Conservation (phyloP, 2,329 filamentous ascomycete species). For the Colletotrichum orbiculare region DNA sequence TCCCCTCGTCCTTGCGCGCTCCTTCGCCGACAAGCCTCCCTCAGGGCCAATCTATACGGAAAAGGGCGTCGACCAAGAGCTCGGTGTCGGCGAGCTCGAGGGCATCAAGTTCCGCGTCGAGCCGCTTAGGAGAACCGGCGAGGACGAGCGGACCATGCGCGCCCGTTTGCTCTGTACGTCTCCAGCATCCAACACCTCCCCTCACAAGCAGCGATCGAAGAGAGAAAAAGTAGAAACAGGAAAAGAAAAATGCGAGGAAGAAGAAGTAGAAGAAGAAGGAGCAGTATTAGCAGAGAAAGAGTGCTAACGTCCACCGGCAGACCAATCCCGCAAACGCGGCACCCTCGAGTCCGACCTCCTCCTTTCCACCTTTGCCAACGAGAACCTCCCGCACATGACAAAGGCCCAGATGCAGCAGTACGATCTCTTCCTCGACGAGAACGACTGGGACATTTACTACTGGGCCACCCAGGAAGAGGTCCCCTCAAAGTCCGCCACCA, state of each 20-base stretch:
- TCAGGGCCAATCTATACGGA: conserved; percentile 41
- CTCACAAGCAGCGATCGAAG: too few species aligned
- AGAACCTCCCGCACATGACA: conserved; percentile 80
- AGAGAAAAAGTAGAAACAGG: too few species aligned
- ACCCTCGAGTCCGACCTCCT: conserved; percentile 96
- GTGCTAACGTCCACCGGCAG: conserved; percentile 55
- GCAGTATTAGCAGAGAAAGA: too few species aligned
- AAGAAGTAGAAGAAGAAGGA: too few species aligned
- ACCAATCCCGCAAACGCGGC: conserved; percentile 96
- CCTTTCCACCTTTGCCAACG: conserved; percentile 92
- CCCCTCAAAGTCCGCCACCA: conserved; percentile 57
- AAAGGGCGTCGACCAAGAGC: conserved; percentile 57
- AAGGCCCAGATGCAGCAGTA: conserved; percentile 81
- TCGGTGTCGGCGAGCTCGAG: conserved; percentile 87
- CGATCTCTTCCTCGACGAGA: conserved; percentile 95
- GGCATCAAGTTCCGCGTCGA: conserved; percentile 88
- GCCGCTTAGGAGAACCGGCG: conserved; percentile 85
- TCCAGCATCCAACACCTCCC: background rate
- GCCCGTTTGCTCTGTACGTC: conserved; percentile 79
- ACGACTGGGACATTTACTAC: conserved; percentile 99
- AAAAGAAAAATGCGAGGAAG: too few species aligned
- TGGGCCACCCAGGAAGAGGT: conserved; percentile 90
- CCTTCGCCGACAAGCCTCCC: conserved; percentile 38
- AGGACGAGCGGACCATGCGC: conserved; percentile 87
- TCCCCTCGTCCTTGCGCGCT: conserved; percentile 32